A percentile compares a stretch with the other conserved stretches of the same genome.
phyloP scores from a whole-genome alignment of 2,329 filamentous ascomycete genomes.

The Venturia effusa region DNA sequence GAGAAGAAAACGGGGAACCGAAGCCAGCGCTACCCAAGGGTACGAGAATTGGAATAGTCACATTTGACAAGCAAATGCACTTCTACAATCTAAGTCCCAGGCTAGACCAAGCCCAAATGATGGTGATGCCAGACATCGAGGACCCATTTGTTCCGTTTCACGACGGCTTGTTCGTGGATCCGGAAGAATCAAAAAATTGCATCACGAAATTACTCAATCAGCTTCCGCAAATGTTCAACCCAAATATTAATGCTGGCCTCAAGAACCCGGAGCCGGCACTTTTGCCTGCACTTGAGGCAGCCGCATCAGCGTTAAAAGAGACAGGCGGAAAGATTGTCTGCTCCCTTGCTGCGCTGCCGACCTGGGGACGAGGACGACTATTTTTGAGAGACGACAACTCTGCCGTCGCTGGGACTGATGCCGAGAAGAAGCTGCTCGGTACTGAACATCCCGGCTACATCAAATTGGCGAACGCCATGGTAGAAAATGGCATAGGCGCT shows the following conservation, averaged over 20 bases:
- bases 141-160: conserved; percentile 91
- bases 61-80: conserved; percentile 92
- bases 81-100: conserved; percentile 87
- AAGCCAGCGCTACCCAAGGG: conserved; percentile 57
- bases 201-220: conserved; percentile 79
- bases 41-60: conserved; percentile 86
- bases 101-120: conserved; percentile 85
- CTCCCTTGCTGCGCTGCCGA: conserved; percentile 77
- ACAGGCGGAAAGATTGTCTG: conserved; percentile 91
- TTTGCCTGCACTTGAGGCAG: conserved; percentile 73
- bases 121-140: conserved; percentile 96
- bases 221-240: conserved; percentile 74
- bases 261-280: conserved; percentile 89
- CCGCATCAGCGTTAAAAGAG: conserved; percentile 67
- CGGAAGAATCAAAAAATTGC: conserved; percentile 75
- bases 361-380: conserved; percentile 78
- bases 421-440: conserved; percentile 81
- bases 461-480: conserved; percentile 79
- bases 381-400: conserved; percentile 72
- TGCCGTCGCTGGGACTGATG: conserved; percentile 74
- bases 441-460: conserved; percentile 85
- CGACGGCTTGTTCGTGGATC: conserved; percentile 89
- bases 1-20: conserved; percentile 39
- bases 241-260: conserved; percentile 36
- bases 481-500: conserved; percentile 72